Evolutionary conservation across 352 stramenopile species (phyloP), one percentile per base, ranked within the genome.

Genomic region (Phytophthora multivora): DNA sequence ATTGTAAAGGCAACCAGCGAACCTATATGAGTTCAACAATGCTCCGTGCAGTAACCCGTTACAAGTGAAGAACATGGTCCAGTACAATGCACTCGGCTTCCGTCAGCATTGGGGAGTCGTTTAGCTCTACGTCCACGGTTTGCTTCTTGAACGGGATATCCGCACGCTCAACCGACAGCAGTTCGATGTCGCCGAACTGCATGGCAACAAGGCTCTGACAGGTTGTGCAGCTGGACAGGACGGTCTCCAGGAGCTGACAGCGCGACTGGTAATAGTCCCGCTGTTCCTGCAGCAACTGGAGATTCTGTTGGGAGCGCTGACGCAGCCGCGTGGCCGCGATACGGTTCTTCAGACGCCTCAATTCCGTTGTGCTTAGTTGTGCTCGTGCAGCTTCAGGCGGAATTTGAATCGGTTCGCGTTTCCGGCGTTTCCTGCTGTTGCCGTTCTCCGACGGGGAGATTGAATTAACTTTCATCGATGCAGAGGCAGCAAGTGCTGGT

Each of bases 321-420:
- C 77, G 80, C 10, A 84, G 49, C 3, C 77, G 65, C 13, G 51
- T 66, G 12, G 73, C 70, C 1, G 73, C 64, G 39, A 86, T 80
- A 36, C 80, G 77, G 66, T 86, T 89, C 65, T 89, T 86, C 25
- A 86, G 43, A 21, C 72, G 66, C 58, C 69, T 79, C 46, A 86
- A 51, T 16, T 85, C 79, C 21, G 76, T 75, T 2, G 60, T 25
- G 38, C 83, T 77, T 46, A 77, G 65, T 33, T 68, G 53, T 23
- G 51, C 49, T n/a, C 47, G 25, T 3, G 42, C 58, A 18, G 82
- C 18, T 33, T 75, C 60, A 12, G 67, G 54, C 5, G 79, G 79
- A 35, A 89, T 59, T 33, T 75, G 62, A 51, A 89, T 86, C 1
- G 74, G 51, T 26, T 80, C 75, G 42, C 76, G 79, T 53, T 86